Evolutionary conservation across 2,329 filamentous ascomycete species (phyloP).

Genomic region (Microdochium bolleyi): DNA sequence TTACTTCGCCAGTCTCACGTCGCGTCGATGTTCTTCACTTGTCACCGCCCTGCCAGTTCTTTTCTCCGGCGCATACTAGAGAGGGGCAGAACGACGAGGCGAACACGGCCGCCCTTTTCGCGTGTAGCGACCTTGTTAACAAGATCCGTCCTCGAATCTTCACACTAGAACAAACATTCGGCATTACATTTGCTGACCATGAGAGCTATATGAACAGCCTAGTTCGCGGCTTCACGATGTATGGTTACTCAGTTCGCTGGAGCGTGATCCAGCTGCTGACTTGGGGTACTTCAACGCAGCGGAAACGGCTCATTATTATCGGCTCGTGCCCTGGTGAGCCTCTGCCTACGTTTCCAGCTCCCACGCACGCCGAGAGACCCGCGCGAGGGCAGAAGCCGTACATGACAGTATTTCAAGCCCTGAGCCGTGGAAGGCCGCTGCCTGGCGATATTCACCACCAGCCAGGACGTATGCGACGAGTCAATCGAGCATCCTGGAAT

Average conservation of each 20-base stretch:
- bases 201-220: conserved; percentile 45
- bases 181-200: conserved; percentile 45
- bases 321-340: conserved; percentile 58
- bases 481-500: conserved; percentile 30
- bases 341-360: conserved; percentile 54
- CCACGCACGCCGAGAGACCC: conserved; percentile 45
- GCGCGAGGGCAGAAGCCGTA: conserved; percentile 21
- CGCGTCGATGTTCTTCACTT: conserved; percentile 62
- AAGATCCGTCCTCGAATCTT: conserved; percentile 55
- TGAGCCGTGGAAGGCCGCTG: conserved; percentile 9
- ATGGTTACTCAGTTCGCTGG: conserved; percentile 64
- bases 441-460: conserved; percentile 10
- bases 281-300: conserved; percentile 38
- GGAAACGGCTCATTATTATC: conserved; percentile 45
- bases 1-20: conserved; percentile 25
- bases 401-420: conserved; percentile 31
- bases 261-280: conserved; percentile 42
- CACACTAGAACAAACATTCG: conserved; percentile 72
- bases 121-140: conserved; percentile 42
- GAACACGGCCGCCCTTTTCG: conserved; percentile 52
- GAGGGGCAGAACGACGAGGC: conserved; percentile 48
- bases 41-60: conserved; percentile 69
- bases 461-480: conserved; percentile 21
- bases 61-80: conserved; percentile 60
- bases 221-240: conserved; percentile 52